Evolutionary conservation across 257 asterid species (phyloP), one percentile per base, ranked within the genome.

Genomic region (Cinchona pubescens): DNA sequence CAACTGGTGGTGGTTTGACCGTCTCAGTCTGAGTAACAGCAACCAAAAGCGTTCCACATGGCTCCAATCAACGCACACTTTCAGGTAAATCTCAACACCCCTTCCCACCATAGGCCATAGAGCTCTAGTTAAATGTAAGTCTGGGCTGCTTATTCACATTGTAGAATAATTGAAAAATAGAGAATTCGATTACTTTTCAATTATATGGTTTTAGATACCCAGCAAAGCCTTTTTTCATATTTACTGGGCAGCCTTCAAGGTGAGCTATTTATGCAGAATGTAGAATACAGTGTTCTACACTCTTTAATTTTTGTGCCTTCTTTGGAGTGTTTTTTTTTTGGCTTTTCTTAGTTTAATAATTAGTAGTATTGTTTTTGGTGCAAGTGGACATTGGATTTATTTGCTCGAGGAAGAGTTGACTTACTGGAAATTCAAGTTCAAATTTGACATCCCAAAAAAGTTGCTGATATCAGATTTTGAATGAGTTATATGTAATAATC

Each of bases 1-100:
- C 55, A 86, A 81, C 72, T 86, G 89, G 85, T 94, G 99, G 97
- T 94, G 97, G 97, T 74, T 90, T 61, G 97, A 94, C 56, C 85
- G 87, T 68, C 91, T 84, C 81, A 85, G 67, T 58, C 82, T 83
- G 77, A 78, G 56, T 34, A 74, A 45, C 81, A 70, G 80, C 18
- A 56, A 65, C 72, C 78, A 55, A 5, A 87, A 76, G 74, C 86
- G 97, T 15, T 88, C 97, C 32, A 85, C 92, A 2, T 94, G 98
- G 98, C 97, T 94, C 46, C 96, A 85, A 78, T 87, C 94, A 30
- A 84, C 97, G 4, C 90, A 84, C 97, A 4, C 90, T 94, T 82
- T 81, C 96, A 12, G 98, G 98, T 89, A 51, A n/a, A n/a, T n/a
- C n/a, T n/a, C n/a, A n/a, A n/a, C n/a, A n/a, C n/a, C n/a, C n/a